Conservation (phyloP, 192 early-diverging fungal genomes). For the Coemansia sp. region DNA sequence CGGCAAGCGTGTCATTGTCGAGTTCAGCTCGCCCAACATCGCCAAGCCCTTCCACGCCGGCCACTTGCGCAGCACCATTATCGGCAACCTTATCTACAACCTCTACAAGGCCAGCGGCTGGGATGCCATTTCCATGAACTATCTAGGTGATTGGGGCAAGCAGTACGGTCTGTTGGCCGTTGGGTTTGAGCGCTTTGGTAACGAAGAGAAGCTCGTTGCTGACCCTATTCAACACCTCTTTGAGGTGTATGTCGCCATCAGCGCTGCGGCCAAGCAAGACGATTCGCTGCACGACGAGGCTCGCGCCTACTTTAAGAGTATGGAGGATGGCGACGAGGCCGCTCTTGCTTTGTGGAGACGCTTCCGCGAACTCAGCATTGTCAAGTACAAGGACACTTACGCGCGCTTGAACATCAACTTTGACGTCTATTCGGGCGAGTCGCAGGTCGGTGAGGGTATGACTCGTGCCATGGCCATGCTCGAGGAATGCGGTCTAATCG, state of each 20-base stretch:
- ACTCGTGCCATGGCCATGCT: slow-evolving; percentile 72
- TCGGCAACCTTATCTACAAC: slow-evolving; percentile 91
- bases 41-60: slow-evolving; percentile 99
- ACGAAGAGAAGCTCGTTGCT: slow-evolving; percentile 72
- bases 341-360: slow-evolving; percentile 83
- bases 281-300: slow-evolving; percentile 79
- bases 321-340: slow-evolving; percentile 90
- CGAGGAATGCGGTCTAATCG: slow-evolving; percentile 69
- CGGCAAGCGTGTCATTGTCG: slow-evolving; percentile 84
- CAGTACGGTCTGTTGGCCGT: slow-evolving; percentile 96
- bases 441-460: slow-evolving; percentile 82
- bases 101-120: slow-evolving; percentile 85
- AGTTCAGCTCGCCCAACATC: slow-evolving; percentile 97
- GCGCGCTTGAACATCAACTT: slow-evolving; percentile 89
- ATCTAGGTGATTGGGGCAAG: slow-evolving; percentile 99
- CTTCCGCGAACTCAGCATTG: slow-evolving; percentile 89
- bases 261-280: slow-evolving; percentile 72
- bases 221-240: slow-evolving; percentile 93
- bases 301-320: slow-evolving; percentile 88
- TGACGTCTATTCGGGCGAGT: slow-evolving; percentile 96
- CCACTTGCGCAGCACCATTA: slow-evolving; percentile 97
- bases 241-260: slow-evolving; percentile 91
- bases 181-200: slow-evolving; percentile 82
- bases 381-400: slow-evolving; percentile 92
- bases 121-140: slow-evolving; percentile 94